A percentile compares a stretch with the other conserved stretches of the same genome.
phyloP scores from a whole-genome alignment of 305 asterid genomes.

The Fraxinus platypoda region DNA sequence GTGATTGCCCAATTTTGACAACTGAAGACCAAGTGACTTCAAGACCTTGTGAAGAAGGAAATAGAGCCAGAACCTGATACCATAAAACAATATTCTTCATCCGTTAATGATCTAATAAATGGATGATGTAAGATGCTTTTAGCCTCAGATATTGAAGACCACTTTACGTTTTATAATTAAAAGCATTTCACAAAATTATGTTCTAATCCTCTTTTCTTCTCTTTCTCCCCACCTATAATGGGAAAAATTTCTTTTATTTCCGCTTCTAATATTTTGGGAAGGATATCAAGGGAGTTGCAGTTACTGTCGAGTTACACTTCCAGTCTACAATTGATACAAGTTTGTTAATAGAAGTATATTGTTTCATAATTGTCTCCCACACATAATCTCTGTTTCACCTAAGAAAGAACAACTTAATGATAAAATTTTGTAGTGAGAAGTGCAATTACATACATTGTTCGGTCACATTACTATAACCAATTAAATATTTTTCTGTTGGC shows the following conservation, averaged over 20 bases:
- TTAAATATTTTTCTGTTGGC: not conserved
- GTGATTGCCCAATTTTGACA: conserved; percentile 88
- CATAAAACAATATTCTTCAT: not conserved
- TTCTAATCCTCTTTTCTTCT: not conserved
- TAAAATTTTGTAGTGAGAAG: not conserved
- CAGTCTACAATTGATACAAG: not conserved
- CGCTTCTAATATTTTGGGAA: not conserved
- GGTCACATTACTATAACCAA: not conserved
- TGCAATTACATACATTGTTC: not conserved
- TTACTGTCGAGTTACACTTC: not conserved
- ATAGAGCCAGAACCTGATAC: conserved; percentile 71
- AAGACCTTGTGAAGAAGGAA: conserved; percentile 96
- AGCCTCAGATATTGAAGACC: not conserved
- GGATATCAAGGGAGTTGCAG: not conserved
- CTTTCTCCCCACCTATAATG: not conserved
- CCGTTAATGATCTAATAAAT: not conserved
- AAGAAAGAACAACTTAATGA: not conserved
- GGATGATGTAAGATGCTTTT: not conserved
- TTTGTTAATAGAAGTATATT: not conserved
- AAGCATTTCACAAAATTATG: not conserved
- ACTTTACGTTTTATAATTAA: not conserved
- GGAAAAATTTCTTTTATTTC: not conserved
- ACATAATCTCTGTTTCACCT: not conserved
- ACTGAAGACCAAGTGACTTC: conserved; percentile 95
- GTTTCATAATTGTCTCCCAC: not conserved